A percentile compares a stretch with the other conserved stretches of the same genome.
These are phyloP conservation scores for Pittosporum tobira DNA, from an alignment of 129 eudicot genomes.

Conservation along the genomic window DNA sequence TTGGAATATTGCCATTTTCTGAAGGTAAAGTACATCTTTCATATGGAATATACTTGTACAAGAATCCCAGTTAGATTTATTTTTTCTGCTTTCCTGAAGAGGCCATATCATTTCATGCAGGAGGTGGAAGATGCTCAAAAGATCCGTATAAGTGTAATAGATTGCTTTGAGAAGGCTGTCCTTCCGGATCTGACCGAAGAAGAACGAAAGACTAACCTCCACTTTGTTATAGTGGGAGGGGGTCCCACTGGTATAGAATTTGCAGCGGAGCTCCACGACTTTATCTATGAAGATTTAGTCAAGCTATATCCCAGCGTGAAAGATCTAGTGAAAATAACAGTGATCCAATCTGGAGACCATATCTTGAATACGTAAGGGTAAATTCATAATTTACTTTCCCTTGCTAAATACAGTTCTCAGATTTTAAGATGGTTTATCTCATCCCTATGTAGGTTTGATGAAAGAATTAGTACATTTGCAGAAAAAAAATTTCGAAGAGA, in stretches of 20 bases:
- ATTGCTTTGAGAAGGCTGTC: constrained; percentile 84
- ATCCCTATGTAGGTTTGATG: constrained; percentile 59
- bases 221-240: constrained; percentile 90
- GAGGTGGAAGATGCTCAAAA: constrained; percentile 95
- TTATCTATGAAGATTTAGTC: constrained; percentile 65
- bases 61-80: too few species aligned
- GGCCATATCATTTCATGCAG: constrained; percentile 28
- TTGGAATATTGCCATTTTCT: constrained; percentile 74
- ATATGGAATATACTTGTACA: background rate
- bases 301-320: constrained; percentile 61
- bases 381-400: background rate
- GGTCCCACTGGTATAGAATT: constrained; percentile 95
- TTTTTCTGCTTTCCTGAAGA: constrained; percentile 3
- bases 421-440: background rate
- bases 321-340: constrained; percentile 54
- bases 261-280: constrained; percentile 89
- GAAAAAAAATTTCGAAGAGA: constrained; percentile 77
- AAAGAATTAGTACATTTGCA: constrained; percentile 79
- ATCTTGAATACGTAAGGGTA: constrained; percentile 71
- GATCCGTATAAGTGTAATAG: constrained; percentile 76
- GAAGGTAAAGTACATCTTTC: constrained; percentile 45
- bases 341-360: constrained; percentile 88
- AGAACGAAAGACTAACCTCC: constrained; percentile 67
- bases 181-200: constrained; percentile 78
- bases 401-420: constrained; percentile 6